Percentiles rank a stretch among this genome's conserved stretches.
These are phyloP conservation scores for Biscutella laevigata DNA, from an alignment of 441 rosid genomes.

Conservation along the genomic window DNA sequence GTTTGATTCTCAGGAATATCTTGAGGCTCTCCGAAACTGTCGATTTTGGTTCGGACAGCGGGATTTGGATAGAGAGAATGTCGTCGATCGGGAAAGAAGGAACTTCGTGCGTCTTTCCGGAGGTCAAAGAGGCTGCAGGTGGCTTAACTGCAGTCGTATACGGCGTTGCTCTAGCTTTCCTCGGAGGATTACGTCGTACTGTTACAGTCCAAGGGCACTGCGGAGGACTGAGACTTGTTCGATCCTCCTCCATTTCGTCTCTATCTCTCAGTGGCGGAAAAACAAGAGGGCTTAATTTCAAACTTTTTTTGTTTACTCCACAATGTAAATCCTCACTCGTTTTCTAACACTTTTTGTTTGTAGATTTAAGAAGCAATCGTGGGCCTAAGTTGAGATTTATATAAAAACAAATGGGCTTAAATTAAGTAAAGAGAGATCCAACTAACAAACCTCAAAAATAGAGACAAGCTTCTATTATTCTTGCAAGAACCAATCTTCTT, in stretches of 20 bases:
- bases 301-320: neutral
- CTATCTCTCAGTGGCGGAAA: constrained; percentile 31
- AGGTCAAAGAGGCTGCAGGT: constrained; percentile 3
- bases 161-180: constrained; percentile 68
- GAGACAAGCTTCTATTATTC: neutral
- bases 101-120: constrained; percentile 26
- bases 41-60: constrained; percentile 19
- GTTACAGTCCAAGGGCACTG: constrained; percentile 50
- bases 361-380: too few species aligned
- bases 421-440: too few species aligned
- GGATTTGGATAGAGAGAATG: constrained; percentile 39
- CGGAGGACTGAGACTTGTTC: constrained; percentile 26
- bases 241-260: constrained; percentile 25
- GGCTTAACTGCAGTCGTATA: constrained; percentile 19
- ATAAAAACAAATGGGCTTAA: neutral
- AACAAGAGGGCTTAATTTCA: neutral
- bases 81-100: constrained; percentile 61
- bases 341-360: neutral
- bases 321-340: neutral
- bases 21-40: constrained; percentile 40
- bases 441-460: neutral
- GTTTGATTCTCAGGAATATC: constrained; percentile 70
- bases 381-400: neutral
- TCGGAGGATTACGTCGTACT: constrained; percentile 67
- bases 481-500: neutral